These are phyloP conservation scores for Phytopythium ostracodes DNA, from an alignment of 352 stramenopile genomes.

Conservation along the genomic window DNA sequence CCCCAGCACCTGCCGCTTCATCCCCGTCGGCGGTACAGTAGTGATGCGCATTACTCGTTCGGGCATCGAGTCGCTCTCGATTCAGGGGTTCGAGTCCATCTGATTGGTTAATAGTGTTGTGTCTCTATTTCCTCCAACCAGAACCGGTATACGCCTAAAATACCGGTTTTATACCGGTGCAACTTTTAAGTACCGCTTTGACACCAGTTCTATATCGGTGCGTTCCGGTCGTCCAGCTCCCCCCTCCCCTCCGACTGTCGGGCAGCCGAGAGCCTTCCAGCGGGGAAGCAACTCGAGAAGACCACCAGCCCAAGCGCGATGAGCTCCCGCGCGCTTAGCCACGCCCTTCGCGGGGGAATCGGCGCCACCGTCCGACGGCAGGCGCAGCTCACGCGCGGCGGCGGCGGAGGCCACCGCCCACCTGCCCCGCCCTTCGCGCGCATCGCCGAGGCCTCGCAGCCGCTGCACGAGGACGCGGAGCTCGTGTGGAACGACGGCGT, in stretches of 20 bases:
- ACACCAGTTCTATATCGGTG: not conserved
- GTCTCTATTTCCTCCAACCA: conserved; percentile 20
- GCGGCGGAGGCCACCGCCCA: conserved; percentile 47
- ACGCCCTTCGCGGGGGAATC: conserved; percentile 55
- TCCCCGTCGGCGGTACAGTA: not conserved
- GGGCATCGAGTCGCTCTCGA: not conserved
- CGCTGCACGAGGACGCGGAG: conserved; percentile 73
- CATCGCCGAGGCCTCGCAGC: conserved; percentile 52
- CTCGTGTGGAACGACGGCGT: conserved; percentile 88
- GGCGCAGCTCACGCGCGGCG: conserved; percentile 41
- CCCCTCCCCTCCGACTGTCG: not conserved
- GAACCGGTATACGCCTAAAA: not conserved
- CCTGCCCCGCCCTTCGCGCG: conserved; percentile 79
- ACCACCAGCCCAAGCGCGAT: conserved; percentile 22
- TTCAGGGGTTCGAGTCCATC: not conserved
- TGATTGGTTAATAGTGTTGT: conserved; percentile 17
- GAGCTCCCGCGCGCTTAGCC: conserved; percentile 58
- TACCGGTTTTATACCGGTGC: not conserved
- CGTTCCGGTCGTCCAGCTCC: conserved; percentile 5
- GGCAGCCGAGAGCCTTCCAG: conserved; percentile 4
- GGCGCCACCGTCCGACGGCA: conserved; percentile 51
- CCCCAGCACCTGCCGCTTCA: conserved; percentile 38
- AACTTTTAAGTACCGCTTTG: too few species aligned
- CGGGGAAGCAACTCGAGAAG: not conserved
- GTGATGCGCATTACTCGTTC: not conserved